Evolutionary conservation across 1,139 yeast genomes (phyloP), one percentile per base, ranked within the genome.

Genomic region (Kodamaea sp.): DNA sequence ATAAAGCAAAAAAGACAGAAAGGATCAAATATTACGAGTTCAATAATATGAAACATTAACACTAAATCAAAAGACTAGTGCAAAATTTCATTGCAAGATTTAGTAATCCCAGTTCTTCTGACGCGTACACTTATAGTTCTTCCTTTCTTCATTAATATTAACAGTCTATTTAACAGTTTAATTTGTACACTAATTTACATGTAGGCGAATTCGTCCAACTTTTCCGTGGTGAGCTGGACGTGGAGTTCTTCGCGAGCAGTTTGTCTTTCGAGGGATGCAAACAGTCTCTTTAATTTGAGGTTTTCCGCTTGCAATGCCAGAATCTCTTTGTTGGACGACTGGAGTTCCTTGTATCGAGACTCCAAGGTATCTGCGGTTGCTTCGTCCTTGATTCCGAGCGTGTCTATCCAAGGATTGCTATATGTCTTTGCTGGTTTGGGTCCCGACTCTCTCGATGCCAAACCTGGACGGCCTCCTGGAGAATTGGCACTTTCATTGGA

Each of bases 181-280:
- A n/a, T n/a, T n/a, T n/a, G n/a, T n/a, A n/a, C n/a, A n/a, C n/a
- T n/a, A n/a, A 18, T 9, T 18, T 32, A 66, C 47, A 65, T 46
- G 39, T 61, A 64, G 9, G 63, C 50, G 48, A 69, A 61, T 47
- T 70, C 76, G 35, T 67, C 74, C 30, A 70, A 52, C 44, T 69
- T 70, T 39, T 70, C 75, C 21, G 46, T 55, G 24, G 72, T 59
- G 15, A 67, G 39, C 36, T 63, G 63, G 6, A 63, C 70, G 41
- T 66, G 62, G 25, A 66, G 43, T 20, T 51, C 64, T 38, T 70
- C 75, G 31, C 66, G 50, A 15, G 37, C 46, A 1, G 61, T 55
- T 32, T 59, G 66, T 8, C 53, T 48, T 23, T 63, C 65, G 26
- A 69, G 48, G 13, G 44, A 41, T 7, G 45, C 46, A 27, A 63